Conservation (phyloP, 2,329 filamentous ascomycete genomes). For the Epichloe amarillans region DNA sequence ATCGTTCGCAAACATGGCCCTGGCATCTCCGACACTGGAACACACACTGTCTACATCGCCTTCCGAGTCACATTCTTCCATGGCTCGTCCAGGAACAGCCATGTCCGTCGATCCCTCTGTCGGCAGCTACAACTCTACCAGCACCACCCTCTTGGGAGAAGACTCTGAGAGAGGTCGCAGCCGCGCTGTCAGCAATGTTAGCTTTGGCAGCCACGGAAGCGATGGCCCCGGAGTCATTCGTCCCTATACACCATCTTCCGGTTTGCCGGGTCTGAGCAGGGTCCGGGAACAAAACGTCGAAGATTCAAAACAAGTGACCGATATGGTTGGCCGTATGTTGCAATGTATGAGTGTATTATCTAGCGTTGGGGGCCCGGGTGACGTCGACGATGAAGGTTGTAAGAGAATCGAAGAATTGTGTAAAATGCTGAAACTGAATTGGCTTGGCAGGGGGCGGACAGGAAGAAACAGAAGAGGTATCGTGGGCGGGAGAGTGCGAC, state of each 20-base stretch:
- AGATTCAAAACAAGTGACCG: slow-evolving; percentile 70
- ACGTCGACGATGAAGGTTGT: slow-evolving; percentile 56
- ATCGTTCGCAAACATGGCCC: slow-evolving; percentile 35
- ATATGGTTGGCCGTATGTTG: slow-evolving; percentile 88
- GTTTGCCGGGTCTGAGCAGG: slow-evolving; percentile 24
- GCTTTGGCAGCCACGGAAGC: slow-evolving; percentile 42
- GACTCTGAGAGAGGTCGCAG: slow-evolving; percentile 48
- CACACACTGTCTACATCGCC: slow-evolving; percentile 38
- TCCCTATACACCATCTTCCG: slow-evolving; percentile 36
- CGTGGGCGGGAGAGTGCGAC: slow-evolving; percentile 52
- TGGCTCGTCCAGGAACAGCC: slow-evolving; percentile 55
- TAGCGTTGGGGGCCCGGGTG: slow-evolving; percentile 47
- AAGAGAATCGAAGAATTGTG: slow-evolving; percentile 72
- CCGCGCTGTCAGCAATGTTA: slow-evolving; percentile 78
- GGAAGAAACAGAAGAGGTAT: slow-evolving; percentile 83
- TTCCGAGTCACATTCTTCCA: slow-evolving; percentile 31
- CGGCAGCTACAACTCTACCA: slow-evolving; percentile 69
- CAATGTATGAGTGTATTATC: slow-evolving; percentile 91
- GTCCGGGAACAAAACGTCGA: slow-evolving; percentile 47
- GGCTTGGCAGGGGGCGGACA: slow-evolving; percentile 81
- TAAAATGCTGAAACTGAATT: slow-evolving; percentile 87
- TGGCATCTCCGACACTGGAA: slow-evolving; percentile 39
- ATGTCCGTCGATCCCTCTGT: slow-evolving; percentile 60
- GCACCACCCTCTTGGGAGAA: slow-evolving; percentile 65
- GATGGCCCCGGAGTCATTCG: slow-evolving; percentile 26